Evolutionary conservation across 2,329 filamentous ascomycete species (phyloP), one percentile per base, ranked within the genome.

Genomic region (Talaromyces sp.): DNA sequence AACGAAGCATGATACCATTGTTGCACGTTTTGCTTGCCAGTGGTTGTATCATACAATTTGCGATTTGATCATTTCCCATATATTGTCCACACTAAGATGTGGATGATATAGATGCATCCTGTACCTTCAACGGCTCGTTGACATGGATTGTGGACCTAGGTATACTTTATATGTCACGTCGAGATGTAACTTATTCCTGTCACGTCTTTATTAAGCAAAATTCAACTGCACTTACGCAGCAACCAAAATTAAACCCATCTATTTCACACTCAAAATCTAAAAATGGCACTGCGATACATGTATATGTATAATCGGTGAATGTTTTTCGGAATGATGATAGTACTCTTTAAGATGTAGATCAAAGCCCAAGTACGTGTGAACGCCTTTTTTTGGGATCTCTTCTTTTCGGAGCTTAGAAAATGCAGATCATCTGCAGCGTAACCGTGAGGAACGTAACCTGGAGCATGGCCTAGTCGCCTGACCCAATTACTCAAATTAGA

Each of bases 351-450:
- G 14, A 9, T 33, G 14, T 7, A 52, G 16, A 16, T n/a, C 27
- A 52, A 10, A 50, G 5, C 27, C 27, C 27, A 8, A 31, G 27
- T 31, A 31, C 4, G 27, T 6, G 1, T 7, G 27, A 6, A 11
- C 14, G 16, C 19, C 31, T 19, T 9, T 22, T 31, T 3, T 41
- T 24, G 22, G 24, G 9, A 37, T 47, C 10, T 22, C 14, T 22
- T 37, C 35, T 37, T 35, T 35, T 13, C 35, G 9, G 13, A 37
- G 11, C 7, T 13, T 37, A n/a, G 24, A 16, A 54, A 35, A 16
- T 59, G 56, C 37, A 59, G 56, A 59, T 45, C 37, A 59, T 45
- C 56, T 59, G 39, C 56, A 59, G 39, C 10, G 35, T 56, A 56
- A 11, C n/a, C 52, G 22, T 39, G 52, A 39, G 33, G 33, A 37